Conservation (phyloP, 2,329 filamentous ascomycete genomes). For the Penicillium olsonii region DNA sequence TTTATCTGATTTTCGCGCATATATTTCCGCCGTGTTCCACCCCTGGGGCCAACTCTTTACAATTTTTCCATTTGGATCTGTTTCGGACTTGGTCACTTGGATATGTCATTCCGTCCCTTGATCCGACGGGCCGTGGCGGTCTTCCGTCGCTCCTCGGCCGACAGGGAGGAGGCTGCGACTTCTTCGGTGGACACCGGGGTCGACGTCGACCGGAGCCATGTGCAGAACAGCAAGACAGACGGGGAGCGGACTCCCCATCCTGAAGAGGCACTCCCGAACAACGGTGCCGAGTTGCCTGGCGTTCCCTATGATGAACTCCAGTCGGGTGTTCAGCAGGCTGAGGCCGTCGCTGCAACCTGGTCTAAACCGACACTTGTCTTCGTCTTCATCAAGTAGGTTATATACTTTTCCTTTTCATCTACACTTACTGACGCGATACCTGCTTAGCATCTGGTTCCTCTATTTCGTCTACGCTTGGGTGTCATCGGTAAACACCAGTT, state of each 20-base stretch:
- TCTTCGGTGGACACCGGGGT: background rate
- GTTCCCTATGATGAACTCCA: conserved; percentile 27
- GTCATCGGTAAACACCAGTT: conserved; percentile 14
- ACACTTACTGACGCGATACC: background rate
- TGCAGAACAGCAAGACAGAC: conserved; percentile 1
- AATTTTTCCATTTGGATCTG: background rate
- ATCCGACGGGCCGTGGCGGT: conserved; percentile 10
- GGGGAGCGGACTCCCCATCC: background rate
- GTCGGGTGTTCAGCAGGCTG: conserved; percentile 49
- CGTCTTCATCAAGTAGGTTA: conserved; percentile 19
- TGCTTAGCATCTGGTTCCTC: conserved; percentile 23
- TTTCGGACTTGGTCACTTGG: background rate
- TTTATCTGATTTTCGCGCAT: background rate
- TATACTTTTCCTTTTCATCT: background rate
- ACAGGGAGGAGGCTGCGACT: conserved; percentile 3
- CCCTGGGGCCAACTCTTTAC: background rate
- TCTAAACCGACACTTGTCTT: conserved; percentile 32
- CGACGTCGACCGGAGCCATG: background rate
- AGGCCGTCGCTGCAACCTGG: conserved; percentile 51
- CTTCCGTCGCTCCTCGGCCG: conserved; percentile 4
- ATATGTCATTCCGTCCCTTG: conserved; percentile 9
- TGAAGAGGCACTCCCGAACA: conserved; percentile 7
- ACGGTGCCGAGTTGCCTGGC: conserved; percentile 7
- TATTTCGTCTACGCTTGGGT: conserved; percentile 24
- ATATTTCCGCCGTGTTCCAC: background rate